These are phyloP conservation scores for Exsudoporus frostii DNA, from an alignment of 768 basidiomycete genomes.

Conservation along the genomic window DNA sequence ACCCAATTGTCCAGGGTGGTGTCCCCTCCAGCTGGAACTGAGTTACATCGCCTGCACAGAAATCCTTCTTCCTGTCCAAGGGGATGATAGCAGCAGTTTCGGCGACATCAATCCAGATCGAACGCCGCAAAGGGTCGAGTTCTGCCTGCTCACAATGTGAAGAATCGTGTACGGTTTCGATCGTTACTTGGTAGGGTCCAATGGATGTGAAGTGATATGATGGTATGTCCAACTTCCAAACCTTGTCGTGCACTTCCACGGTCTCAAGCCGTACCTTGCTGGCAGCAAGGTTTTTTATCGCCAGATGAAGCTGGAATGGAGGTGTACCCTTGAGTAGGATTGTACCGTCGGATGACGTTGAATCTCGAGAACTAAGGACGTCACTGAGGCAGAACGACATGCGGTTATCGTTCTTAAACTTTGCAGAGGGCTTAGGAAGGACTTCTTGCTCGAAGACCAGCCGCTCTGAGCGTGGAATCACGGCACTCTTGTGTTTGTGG, in stretches of 20 bases:
- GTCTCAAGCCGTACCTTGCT: conserved; percentile 59
- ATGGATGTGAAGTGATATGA: conserved; percentile 73
- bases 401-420: conserved; percentile 65
- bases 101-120: conserved; percentile 88
- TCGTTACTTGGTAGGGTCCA: conserved; percentile 75
- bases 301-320: conserved; percentile 79
- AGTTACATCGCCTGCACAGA: conserved; percentile 85
- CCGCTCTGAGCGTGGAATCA: conserved; percentile 66
- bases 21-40: conserved; percentile 94
- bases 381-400: conserved; percentile 78
- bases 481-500: conserved; percentile 54
- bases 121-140: conserved; percentile 56
- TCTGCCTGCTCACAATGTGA: conserved; percentile 77
- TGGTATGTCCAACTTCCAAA: conserved; percentile 74
- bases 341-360: conserved; percentile 45
- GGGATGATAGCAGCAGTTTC: conserved; percentile 93
- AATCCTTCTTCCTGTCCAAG: conserved; percentile 71
- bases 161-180: conserved; percentile 77
- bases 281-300: conserved; percentile 70
- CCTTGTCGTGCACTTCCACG: conserved; percentile 45
- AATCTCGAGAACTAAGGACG: conserved; percentile 52
- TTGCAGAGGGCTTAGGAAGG: conserved; percentile 72
- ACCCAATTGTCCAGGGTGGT: conserved; percentile 91
- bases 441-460: conserved; percentile 86
- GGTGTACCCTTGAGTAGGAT: conserved; percentile 78